Evolutionary conservation across 2,329 filamentous ascomycete genomes (phyloP).

Genomic region (Exophiala calicioides): DNA sequence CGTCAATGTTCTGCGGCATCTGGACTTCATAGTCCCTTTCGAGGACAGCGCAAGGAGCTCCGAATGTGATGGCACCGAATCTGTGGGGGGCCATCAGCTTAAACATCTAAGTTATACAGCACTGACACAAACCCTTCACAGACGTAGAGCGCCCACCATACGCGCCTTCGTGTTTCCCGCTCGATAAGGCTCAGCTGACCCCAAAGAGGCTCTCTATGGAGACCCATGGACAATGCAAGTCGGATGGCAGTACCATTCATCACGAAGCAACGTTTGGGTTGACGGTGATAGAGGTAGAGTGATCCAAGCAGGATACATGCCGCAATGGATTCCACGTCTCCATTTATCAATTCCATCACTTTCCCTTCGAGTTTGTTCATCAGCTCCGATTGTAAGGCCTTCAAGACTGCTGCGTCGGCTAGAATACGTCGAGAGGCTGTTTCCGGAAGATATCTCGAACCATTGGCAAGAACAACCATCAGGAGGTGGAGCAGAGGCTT

Average conservation of each 20-base stretch:
- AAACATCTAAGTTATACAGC: neutral
- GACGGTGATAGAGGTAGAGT: conserved; percentile 9
- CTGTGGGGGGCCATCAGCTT: neutral
- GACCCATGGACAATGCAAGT: conserved; percentile 38
- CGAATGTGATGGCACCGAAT: conserved; percentile 9
- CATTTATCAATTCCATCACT: conserved; percentile 44
- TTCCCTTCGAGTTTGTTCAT: conserved; percentile 35
- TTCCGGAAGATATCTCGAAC: conserved; percentile 40
- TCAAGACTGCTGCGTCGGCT: conserved; percentile 15
- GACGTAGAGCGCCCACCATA: conserved; percentile 49
- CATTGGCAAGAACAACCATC: conserved; percentile 41
- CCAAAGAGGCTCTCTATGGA: conserved; percentile 35
- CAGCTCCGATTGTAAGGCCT: conserved; percentile 2
- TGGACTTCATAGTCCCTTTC: neutral
- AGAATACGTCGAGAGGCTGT: conserved; percentile 10
- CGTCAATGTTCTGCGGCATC: conserved; percentile 16
- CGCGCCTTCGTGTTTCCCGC: conserved; percentile 41
- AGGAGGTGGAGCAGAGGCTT: conserved; percentile 41
- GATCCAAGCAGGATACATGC: conserved; percentile 8
- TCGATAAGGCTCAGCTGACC: conserved; percentile 29
- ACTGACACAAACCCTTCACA: conserved; percentile 31
- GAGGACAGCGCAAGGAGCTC: conserved; percentile 2
- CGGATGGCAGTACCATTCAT: conserved; percentile 41
- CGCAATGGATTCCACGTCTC: conserved; percentile 26
- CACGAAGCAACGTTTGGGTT: conserved; percentile 12